A percentile compares a stretch with the other conserved stretches of the same genome.
Evolutionary conservation across 192 early-diverging fungal genomes (phyloP).

Genomic region (Ambispora gerdemannii): DNA sequence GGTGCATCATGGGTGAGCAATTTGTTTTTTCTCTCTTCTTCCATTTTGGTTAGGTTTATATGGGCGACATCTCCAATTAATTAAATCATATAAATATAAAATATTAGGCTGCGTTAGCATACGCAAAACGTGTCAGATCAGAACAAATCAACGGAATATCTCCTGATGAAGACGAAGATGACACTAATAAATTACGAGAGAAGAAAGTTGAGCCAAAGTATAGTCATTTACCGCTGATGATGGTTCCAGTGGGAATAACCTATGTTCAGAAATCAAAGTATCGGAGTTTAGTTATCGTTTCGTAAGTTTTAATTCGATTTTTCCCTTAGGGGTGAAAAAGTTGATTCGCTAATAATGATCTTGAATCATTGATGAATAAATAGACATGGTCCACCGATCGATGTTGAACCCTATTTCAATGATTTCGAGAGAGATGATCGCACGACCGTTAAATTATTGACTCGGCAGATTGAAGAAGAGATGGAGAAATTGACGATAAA

Average conservation of each 20-base stretch:
- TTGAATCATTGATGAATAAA: constrained; percentile 5
- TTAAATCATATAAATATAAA: background rate
- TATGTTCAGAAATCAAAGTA: constrained; percentile 53
- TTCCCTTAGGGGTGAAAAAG: background rate
- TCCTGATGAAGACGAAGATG: constrained; percentile 18
- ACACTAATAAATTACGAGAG: no score
- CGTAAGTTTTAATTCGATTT: constrained; percentile 34
- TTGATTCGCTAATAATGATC: background rate
- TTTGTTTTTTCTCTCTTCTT: background rate
- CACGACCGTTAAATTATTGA: constrained; percentile 42
- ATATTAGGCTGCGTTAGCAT: constrained; percentile 46
- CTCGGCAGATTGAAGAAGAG: constrained; percentile 38
- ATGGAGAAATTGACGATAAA: constrained; percentile 48
- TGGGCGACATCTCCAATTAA: background rate
- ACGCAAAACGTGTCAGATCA: constrained; percentile 40
- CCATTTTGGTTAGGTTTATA: background rate
- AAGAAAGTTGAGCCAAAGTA: constrained; percentile 4
- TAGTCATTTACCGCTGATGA: no score
- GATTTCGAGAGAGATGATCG: constrained; percentile 39
- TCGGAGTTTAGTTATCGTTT: constrained; percentile 41
- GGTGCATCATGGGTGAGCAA: constrained; percentile 46
- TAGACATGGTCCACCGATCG: constrained; percentile 47
- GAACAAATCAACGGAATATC: background rate
- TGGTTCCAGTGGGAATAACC: constrained; percentile 47
- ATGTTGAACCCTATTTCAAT: constrained; percentile 39